These are phyloP conservation scores for Hymenoscyphus repandus DNA, from an alignment of 2,329 filamentous ascomycete species.

Conservation along the genomic window DNA sequence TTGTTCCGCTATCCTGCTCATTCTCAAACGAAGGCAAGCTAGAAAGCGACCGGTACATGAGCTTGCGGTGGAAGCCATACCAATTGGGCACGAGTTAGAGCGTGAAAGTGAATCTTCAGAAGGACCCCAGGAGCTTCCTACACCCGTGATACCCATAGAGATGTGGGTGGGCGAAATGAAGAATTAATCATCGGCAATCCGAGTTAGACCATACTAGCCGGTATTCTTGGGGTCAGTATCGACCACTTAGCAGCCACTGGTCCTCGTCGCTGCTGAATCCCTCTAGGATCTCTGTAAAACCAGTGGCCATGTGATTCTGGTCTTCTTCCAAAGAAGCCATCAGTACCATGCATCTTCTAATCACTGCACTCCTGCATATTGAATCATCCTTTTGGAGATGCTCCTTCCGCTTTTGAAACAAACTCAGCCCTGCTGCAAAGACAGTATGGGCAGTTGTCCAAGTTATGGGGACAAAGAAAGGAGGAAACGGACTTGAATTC, in stretches of 20 bases:
- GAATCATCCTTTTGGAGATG: not conserved
- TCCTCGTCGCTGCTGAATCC: not conserved
- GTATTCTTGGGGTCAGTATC: too few species aligned
- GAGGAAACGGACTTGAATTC: not conserved
- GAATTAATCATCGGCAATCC: too few species aligned
- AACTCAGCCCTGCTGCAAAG: not conserved
- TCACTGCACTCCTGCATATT: not conserved
- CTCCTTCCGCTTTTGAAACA: not conserved
- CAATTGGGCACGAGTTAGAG: too few species aligned
- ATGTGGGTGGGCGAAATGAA: too few species aligned
- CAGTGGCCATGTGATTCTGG: not conserved
- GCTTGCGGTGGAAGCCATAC: too few species aligned
- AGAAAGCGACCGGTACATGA: too few species aligned
- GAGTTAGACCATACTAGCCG: too few species aligned
- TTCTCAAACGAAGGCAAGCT: not conserved
- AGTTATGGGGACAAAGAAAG: not conserved
- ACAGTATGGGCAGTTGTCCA: constrained; percentile 1
- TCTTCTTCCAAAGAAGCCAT: not conserved
- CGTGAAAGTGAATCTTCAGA: too few species aligned
- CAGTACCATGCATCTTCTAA: not conserved
- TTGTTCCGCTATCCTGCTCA: not conserved
- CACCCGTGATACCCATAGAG: too few species aligned
- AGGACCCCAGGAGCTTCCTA: too few species aligned
- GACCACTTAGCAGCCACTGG: too few species aligned
- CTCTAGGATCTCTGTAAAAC: not conserved